Percentiles rank a stretch among this genome's conserved stretches.
phyloP scores from a whole-genome alignment of 2,329 filamentous ascomycete genomes.

The Epichloe sibirici region DNA sequence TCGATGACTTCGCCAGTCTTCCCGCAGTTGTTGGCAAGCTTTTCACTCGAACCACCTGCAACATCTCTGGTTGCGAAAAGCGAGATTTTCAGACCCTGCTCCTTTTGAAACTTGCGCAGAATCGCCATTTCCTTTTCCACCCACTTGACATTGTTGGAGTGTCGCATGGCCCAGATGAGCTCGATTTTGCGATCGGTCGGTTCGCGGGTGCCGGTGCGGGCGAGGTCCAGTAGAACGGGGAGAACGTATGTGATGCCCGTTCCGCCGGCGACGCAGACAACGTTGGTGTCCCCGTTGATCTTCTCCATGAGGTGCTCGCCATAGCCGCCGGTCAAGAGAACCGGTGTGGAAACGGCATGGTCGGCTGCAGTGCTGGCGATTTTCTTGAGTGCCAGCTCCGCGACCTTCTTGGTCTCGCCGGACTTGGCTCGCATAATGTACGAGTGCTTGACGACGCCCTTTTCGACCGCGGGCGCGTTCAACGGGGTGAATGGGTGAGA shows the following conservation, averaged over 20 bases:
- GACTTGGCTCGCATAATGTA: constrained; percentile 46
- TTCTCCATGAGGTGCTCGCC: constrained; percentile 37
- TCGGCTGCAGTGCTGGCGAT: constrained; percentile 13
- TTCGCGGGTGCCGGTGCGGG: constrained; percentile 26
- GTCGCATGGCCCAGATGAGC: constrained; percentile 54
- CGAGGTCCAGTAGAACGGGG: constrained; percentile 22
- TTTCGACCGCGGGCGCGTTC: constrained; percentile 33
- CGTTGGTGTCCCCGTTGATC: constrained; percentile 27
- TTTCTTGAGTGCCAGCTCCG: constrained; percentile 29
- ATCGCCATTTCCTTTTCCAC: constrained; percentile 41
- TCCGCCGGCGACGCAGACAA: constrained; percentile 28
- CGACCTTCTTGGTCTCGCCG: constrained; percentile 47
- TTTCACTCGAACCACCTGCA: constrained; percentile 8
- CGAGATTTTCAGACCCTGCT: constrained; percentile 35
- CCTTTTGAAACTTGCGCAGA: constrained; percentile 25
- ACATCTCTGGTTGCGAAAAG: constrained; percentile 48
- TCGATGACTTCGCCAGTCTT: constrained; percentile 9
- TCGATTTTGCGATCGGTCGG: constrained; percentile 36
- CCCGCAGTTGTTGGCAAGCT: constrained; percentile 6
- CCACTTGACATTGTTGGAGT: constrained; percentile 43
- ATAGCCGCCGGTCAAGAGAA: constrained; percentile 53
- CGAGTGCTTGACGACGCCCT: constrained; percentile 33
- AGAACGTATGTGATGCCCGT: constrained; percentile 29
- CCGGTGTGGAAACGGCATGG: constrained; percentile 29
- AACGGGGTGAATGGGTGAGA: constrained; percentile 59